A percentile compares a stretch with the other conserved stretches of the same genome.
These are phyloP conservation scores for Dioscorea alata DNA, from an alignment of 106 monocot species.

Conservation along the genomic window DNA sequence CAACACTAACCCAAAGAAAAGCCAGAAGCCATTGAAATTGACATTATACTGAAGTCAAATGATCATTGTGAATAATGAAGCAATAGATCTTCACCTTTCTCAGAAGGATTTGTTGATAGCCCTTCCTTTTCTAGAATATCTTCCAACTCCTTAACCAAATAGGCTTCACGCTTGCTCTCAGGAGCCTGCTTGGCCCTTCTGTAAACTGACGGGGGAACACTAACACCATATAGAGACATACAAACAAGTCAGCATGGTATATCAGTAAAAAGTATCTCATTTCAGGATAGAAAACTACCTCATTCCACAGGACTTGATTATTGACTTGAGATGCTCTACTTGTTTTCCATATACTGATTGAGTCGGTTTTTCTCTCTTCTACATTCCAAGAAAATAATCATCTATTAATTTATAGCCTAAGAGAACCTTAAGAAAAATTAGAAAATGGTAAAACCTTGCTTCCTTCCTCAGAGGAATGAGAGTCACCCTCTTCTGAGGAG, in stretches of 20 bases:
- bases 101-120: conserved; percentile 81
- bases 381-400: conserved; percentile 29
- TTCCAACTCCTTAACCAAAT: conserved; percentile 75
- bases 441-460: conserved; percentile 33
- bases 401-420: neutral
- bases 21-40: too few relatives aligned
- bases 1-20: too few relatives aligned
- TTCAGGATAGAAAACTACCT: conserved; percentile 30
- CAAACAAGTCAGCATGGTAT: neutral
- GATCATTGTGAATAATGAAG: neutral
- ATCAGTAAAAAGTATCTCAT: neutral
- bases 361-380: conserved; percentile 49
- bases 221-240: conserved; percentile 14
- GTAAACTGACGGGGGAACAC: conserved; percentile 86
- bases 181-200: conserved; percentile 82
- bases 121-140: conserved; percentile 91
- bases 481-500: conserved; percentile 38
- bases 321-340: conserved; percentile 78
- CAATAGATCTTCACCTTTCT: conserved; percentile 59
- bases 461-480: conserved; percentile 55
- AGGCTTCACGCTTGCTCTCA: conserved; percentile 77
- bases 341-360: conserved; percentile 58
- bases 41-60: too few relatives aligned
- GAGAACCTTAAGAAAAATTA: too few relatives aligned
- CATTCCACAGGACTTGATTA: conserved; percentile 93